These are phyloP conservation scores for Leccinum pachyderme DNA, from an alignment of 1,284 basidiomycete genomes.

Conservation along the genomic window DNA sequence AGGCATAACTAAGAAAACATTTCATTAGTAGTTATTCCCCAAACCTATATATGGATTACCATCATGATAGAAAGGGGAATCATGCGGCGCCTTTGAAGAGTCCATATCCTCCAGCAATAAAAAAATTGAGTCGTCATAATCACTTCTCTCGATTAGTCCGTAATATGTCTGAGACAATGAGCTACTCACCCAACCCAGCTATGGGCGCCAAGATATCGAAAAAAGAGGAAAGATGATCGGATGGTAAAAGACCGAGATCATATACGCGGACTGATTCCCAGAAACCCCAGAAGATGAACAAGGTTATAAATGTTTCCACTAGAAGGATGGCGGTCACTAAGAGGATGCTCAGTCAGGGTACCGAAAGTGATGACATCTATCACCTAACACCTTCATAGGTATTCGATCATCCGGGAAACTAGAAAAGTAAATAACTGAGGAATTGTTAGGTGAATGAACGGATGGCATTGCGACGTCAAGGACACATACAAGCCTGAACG, in stretches of 20 bases:
- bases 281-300: constrained; percentile 11
- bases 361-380: neutral
- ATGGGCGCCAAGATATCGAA: neutral
- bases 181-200: constrained; percentile 18
- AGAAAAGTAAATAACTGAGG: constrained; percentile 11
- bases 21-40: neutral
- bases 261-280: constrained; percentile 3
- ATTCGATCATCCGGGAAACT: constrained; percentile 8
- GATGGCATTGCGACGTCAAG: too few species aligned
- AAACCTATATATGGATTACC: constrained; percentile 9
- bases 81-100: constrained; percentile 1
- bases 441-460: neutral
- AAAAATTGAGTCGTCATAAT: neutral
- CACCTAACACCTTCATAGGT: constrained; percentile 9
- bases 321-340: constrained; percentile 1
- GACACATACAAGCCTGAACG: constrained; percentile 4
- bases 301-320: constrained; percentile 15
- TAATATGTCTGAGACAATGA: neutral
- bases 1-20: constrained; percentile 7
- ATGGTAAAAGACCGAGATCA: too few species aligned
- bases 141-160: constrained; percentile 12
- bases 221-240: too few species aligned
- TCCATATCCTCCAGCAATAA: neutral
- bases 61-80: constrained; percentile 17
- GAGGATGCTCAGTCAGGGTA: neutral